Evolutionary conservation across 2,329 filamentous ascomycete species (phyloP).

Genomic region (Microdochium trichocladiopsis): DNA sequence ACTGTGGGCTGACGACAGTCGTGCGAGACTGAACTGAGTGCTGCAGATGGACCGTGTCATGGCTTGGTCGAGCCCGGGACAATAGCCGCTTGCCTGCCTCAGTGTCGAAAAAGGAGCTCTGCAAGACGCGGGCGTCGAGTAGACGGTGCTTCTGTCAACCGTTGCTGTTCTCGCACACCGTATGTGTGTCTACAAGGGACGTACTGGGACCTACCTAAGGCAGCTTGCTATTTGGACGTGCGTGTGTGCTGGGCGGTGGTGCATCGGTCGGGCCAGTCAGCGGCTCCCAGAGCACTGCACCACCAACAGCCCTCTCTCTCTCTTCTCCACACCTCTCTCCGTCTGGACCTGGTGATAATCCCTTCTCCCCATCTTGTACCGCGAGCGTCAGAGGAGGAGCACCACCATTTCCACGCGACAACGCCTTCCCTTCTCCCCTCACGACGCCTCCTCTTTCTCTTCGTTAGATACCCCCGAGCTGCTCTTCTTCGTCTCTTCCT

Average conservation of each 20-base stretch:
- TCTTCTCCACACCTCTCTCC: neutral
- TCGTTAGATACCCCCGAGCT: slow-evolving; percentile 3
- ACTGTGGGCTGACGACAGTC: no score
- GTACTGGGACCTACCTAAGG: no score
- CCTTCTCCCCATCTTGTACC: slow-evolving; percentile 30
- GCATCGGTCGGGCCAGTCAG: neutral
- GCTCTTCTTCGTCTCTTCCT: slow-evolving; percentile 16
- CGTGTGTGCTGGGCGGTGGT: no score
- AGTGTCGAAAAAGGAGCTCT: no score
- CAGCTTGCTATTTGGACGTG: neutral
- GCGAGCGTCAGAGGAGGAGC: slow-evolving; percentile 5
- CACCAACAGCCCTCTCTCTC: neutral
- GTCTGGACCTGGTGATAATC: slow-evolving; percentile 30
- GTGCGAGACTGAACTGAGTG: no score
- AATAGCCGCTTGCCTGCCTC: no score
- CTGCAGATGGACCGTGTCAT: no score
- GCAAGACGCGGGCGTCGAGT: no score
- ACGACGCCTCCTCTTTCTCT: slow-evolving; percentile 9
- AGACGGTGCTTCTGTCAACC: no score
- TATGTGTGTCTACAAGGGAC: no score
- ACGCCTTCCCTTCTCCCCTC: slow-evolving; percentile 8
- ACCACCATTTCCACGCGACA: slow-evolving; percentile 1
- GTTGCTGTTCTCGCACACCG: no score
- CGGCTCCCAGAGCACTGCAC: neutral
- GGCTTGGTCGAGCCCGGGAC: no score